Percentiles rank a stretch among this genome's conserved stretches.
phyloP scores from a whole-genome alignment of 495 filamentous ascomycete species.

The Elasticomyces elasticus region DNA sequence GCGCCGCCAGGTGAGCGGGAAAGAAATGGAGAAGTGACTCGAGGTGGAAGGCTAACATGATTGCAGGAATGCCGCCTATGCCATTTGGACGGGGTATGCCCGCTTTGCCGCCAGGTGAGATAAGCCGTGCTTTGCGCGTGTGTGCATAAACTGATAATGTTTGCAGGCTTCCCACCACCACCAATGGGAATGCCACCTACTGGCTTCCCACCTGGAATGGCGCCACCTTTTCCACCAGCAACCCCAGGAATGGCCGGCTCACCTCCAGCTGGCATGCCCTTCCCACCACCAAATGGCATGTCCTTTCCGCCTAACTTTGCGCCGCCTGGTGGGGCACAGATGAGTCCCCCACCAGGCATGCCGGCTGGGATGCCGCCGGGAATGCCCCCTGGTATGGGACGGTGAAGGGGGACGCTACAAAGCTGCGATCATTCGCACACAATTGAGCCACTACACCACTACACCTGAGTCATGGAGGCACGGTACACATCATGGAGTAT shows the following conservation, averaged over 20 bases:
- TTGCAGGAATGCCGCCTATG: conserved; percentile 4
- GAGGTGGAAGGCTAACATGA: conserved; percentile 24
- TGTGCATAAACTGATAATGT: not conserved
- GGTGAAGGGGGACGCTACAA: not conserved
- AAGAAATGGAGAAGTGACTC: conserved; percentile 12
- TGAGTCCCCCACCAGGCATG: conserved; percentile 7
- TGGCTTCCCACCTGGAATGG: conserved; percentile 29
- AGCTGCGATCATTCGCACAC: not conserved
- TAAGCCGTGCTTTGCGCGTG: not conserved
- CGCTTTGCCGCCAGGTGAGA: conserved; percentile 3
- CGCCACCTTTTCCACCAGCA: conserved; percentile 51
- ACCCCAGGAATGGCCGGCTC: conserved; percentile 4
- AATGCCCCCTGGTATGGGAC: conserved; percentile 6
- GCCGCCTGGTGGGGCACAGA: conserved; percentile 5
- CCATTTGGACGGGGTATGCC: conserved; percentile 11
- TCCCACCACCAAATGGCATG: conserved; percentile 23
- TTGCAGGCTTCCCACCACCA: conserved; percentile 12
- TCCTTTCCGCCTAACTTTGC: conserved; percentile 20
- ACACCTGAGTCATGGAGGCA: too few species aligned
- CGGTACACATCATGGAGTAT: not conserved
- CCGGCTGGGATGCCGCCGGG: conserved; percentile 1
- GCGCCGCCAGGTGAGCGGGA: not conserved
- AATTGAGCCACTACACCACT: too few species aligned
- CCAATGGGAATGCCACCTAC: conserved; percentile 22
- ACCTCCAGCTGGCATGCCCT: conserved; percentile 16